Evolutionary conservation across 805 yeast species (phyloP).

Genomic region (Priceomyces medius): DNA sequence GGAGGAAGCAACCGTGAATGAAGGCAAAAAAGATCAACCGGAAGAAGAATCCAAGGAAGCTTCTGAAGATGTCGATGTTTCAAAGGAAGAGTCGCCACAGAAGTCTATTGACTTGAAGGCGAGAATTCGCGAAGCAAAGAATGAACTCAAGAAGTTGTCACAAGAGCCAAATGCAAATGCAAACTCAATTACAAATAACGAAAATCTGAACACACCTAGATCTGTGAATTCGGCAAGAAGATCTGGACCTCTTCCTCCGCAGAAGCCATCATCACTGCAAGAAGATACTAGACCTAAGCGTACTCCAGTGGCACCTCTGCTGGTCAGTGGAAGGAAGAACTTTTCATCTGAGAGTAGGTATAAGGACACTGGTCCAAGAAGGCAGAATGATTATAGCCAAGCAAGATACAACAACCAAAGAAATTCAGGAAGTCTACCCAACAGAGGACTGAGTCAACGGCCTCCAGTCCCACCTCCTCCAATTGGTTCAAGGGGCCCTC

Average conservation of each 20-base stretch:
- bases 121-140: conserved; percentile 10
- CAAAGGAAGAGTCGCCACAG: conserved; percentile 5
- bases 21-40: background rate
- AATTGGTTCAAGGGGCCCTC: conserved; percentile 4
- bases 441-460: conserved; percentile 3
- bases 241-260: conserved; percentile 7
- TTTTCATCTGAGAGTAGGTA: conserved; percentile 2
- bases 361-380: conserved; percentile 8
- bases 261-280: conserved; percentile 10
- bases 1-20: background rate
- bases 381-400: conserved; percentile 9
- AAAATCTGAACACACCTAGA: no score
- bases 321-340: conserved; percentile 11
- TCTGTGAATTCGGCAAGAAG: conserved; percentile 1
- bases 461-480: conserved; percentile 10
- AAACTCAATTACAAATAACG: background rate
- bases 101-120: conserved; percentile 7
- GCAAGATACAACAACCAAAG: conserved; percentile 3
- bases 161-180: background rate
- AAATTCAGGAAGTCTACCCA: conserved; percentile 1
- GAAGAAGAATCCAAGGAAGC: background rate
- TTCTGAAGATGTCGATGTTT: conserved; percentile 1
- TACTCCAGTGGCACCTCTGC: conserved; percentile 25
- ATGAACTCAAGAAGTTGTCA: conserved; percentile 8
- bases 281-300: conserved; percentile 10